phyloP scores from a whole-genome alignment of 257 asterid species.

The Capsicum rhomboideum region DNA sequence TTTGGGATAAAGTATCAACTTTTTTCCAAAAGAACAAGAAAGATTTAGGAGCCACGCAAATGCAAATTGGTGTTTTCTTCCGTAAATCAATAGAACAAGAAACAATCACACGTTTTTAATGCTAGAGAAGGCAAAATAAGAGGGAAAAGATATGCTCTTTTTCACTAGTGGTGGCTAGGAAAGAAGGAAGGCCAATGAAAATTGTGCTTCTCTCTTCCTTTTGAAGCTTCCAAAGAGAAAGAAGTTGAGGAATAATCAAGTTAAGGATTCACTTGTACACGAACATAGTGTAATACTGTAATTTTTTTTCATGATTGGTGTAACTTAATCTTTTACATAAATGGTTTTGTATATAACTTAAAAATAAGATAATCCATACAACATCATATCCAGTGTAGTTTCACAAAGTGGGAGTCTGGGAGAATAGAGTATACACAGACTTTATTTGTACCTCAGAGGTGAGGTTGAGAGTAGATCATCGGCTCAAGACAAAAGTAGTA shows the following conservation, averaged over 20 bases:
- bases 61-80: background rate
- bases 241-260: background rate
- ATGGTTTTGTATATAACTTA: too few relatives aligned
- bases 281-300: background rate
- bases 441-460: too few relatives aligned
- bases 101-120: background rate
- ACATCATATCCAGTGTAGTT: too few relatives aligned
- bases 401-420: too few relatives aligned
- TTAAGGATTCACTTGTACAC: background rate
- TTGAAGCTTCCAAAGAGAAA: background rate
- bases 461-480: too few relatives aligned
- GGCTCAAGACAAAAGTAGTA: too few relatives aligned
- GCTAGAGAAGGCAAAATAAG: background rate
- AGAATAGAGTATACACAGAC: too few relatives aligned
- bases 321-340: background rate
- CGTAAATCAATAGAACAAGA: background rate
- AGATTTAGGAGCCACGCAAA: background rate
- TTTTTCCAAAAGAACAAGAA: background rate
- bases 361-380: too few relatives aligned
- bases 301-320: background rate
- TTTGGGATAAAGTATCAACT: slow-evolving; percentile 17
- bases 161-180: slow-evolving; percentile 6
- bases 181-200: background rate
- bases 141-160: background rate
- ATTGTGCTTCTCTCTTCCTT: background rate